These are phyloP conservation scores for Actinomortierella ambigua DNA, from an alignment of 371 early-diverging fungal species.

Conservation along the genomic window DNA sequence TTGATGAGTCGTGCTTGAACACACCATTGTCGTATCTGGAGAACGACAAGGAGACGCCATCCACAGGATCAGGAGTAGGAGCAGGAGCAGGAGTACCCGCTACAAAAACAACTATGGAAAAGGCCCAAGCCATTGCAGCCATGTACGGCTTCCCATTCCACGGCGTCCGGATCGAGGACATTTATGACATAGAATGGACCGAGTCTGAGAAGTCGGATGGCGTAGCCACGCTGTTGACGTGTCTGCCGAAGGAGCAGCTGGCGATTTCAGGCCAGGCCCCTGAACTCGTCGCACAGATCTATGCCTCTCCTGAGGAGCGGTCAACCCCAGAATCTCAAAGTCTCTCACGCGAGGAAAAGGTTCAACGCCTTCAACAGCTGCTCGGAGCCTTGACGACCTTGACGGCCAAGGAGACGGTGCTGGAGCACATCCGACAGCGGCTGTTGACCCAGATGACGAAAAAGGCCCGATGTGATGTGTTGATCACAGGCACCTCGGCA, in stretches of 20 bases:
- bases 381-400: conserved; percentile 48
- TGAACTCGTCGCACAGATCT: conserved; percentile 28
- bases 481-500: conserved; percentile 81
- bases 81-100: conserved; percentile 28
- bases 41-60: background rate
- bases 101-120: conserved; percentile 23
- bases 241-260: conserved; percentile 35
- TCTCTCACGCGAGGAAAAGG: conserved; percentile 21
- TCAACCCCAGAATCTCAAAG: conserved; percentile 1
- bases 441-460: conserved; percentile 53
- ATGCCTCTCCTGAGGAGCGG: conserved; percentile 9
- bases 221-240: conserved; percentile 19
- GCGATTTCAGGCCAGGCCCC: conserved; percentile 37
- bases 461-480: conserved; percentile 59
- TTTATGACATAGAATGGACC: conserved; percentile 43
- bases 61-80: conserved; percentile 14
- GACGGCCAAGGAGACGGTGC: conserved; percentile 62
- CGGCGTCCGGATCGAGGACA: conserved; percentile 43
- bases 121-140: conserved; percentile 23
- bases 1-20: conserved; percentile 34
- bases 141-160: conserved; percentile 34
- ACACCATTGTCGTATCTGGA: background rate
- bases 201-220: conserved; percentile 39
- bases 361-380: conserved; percentile 19
- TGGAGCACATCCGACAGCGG: conserved; percentile 64